Conservation (phyloP, 2,329 filamentous ascomycete species). For the Thyridium curvatum region DNA sequence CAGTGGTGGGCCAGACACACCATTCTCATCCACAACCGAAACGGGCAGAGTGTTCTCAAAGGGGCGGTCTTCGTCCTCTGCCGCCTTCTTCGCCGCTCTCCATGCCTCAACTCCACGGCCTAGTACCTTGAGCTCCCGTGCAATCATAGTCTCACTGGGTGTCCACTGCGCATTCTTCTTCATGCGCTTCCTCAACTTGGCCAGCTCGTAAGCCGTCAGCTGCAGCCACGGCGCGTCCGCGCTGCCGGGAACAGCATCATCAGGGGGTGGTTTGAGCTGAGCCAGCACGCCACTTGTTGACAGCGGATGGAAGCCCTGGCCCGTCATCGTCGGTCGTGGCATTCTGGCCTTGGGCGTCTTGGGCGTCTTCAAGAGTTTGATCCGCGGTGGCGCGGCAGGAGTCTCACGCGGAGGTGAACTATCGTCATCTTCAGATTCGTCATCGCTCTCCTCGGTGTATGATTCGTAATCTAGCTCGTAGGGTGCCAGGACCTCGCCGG, state of each 20-base stretch:
- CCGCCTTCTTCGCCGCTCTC: constrained; percentile 54
- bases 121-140: constrained; percentile 66
- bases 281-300: constrained; percentile 32
- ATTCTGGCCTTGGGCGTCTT: constrained; percentile 39
- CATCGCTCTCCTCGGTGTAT: constrained; percentile 45
- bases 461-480: constrained; percentile 59
- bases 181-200: constrained; percentile 73
- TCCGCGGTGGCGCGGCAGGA: constrained; percentile 31
- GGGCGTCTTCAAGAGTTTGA: constrained; percentile 38
- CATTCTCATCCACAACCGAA: constrained; percentile 39
- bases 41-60: constrained; percentile 44
- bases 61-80: constrained; percentile 56
- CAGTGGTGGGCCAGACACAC: constrained; percentile 46
- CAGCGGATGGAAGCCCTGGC: constrained; percentile 10
- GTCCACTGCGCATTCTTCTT: constrained; percentile 88
- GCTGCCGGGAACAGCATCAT: constrained; percentile 52
- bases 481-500: constrained; percentile 59
- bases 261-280: constrained; percentile 50
- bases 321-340: constrained; percentile 14
- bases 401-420: constrained; percentile 26
- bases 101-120: constrained; percentile 61
- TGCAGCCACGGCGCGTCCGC: constrained; percentile 59
- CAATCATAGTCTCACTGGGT: constrained; percentile 80
- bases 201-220: constrained; percentile 58
- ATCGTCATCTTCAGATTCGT: constrained; percentile 34